Percentiles rank a stretch among this genome's conserved stretches.
Conservation (phyloP, 2,329 filamentous ascomycete genomes). For the Neocatenulostroma microsporum region DNA sequence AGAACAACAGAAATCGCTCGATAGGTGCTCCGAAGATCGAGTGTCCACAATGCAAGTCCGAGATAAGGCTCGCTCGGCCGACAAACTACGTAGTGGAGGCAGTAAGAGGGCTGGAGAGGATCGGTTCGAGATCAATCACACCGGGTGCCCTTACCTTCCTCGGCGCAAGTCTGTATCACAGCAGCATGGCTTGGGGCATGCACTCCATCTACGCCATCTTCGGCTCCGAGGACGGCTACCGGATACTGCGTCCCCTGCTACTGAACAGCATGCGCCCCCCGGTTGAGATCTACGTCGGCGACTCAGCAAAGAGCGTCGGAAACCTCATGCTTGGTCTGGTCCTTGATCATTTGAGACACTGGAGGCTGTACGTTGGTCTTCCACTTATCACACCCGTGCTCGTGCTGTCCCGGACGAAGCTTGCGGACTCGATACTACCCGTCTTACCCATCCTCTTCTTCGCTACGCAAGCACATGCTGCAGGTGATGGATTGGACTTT, state of each 20-base stretch:
- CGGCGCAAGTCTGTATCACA: slow-evolving; percentile 27
- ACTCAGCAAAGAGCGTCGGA: slow-evolving; percentile 11
- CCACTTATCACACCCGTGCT: slow-evolving; percentile 61
- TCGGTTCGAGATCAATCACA: slow-evolving; percentile 53
- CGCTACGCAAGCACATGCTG: slow-evolving; percentile 44
- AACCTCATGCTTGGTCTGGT: slow-evolving; percentile 13
- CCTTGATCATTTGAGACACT: slow-evolving; percentile 32
- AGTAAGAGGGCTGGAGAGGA: slow-evolving; percentile 51
- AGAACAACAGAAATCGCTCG: slow-evolving; percentile 41
- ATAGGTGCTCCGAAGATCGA: slow-evolving; percentile 53
- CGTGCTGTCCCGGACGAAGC: slow-evolving; percentile 57
- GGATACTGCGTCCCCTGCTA: slow-evolving; percentile 43
- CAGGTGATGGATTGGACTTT: slow-evolving; percentile 41
- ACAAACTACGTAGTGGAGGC: slow-evolving; percentile 64
- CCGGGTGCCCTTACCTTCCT: slow-evolving; percentile 54
- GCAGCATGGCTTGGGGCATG: slow-evolving; percentile 43
- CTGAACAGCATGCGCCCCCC: slow-evolving; percentile 16
- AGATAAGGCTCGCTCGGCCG: slow-evolving; percentile 68
- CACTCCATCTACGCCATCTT: slow-evolving; percentile 60
- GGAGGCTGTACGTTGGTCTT: slow-evolving; percentile 52
- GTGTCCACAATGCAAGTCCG: slow-evolving; percentile 84
- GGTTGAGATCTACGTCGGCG: slow-evolving; percentile 17
- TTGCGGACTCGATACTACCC: slow-evolving; percentile 57
- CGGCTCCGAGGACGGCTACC: slow-evolving; percentile 52
- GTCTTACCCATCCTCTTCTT: slow-evolving; percentile 57